Base-by-base conservation (phyloP, 2,329 filamentous ascomycete genomes). In the Escovopsis weberi region DNA sequence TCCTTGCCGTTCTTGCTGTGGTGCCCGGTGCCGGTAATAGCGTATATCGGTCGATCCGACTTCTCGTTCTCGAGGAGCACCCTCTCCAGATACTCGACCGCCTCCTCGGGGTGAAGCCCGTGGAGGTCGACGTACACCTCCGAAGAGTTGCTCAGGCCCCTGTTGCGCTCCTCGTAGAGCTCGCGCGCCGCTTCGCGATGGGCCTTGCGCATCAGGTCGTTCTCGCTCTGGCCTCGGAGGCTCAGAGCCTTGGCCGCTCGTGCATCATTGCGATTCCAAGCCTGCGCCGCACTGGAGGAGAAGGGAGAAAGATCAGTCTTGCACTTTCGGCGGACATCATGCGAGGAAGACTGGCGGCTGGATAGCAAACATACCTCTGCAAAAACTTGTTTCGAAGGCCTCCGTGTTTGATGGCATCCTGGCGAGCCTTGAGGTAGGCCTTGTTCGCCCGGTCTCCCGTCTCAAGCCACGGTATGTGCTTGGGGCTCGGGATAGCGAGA, bases 1-100 rank as follows among this genome's bases (percentile, higher is more conserved):
- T 98, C 91, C 61, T 96, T 96, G 54, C 91, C 89, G 57, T 95
- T 95, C 69, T 96, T 96, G 60, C 85, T 94, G 64, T 98, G 91
- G 56, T 96, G 88, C 4, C 89, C 91, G 1, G 89, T 96, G 37
- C 91, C 91, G 1, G 88, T 95, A 59, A 98, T 96, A 51, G 88
- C 88, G 59, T 96, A 98, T 36, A 98, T 75, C 3, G 89, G 84
- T 19, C 79, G 74, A 33, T 72, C 72, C 51, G 83, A 78, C 50
- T 77, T 72, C 50, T 72, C 74, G 55, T 95, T 91, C 55, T 93
- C 85, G 47, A 88, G 69, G 19, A 98, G 77, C 34, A 93, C 83
- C 49, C 82, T 81, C 60, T 91, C 86, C 4, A 98, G 74, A 54
- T 96, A 96, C 50, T 91, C 85, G 35, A 96, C 86, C 4, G 89